Percentiles rank a stretch among this genome's conserved stretches.
Conservation (phyloP, 164 flowering plant genomes). For the Vitis amurensis region DNA sequence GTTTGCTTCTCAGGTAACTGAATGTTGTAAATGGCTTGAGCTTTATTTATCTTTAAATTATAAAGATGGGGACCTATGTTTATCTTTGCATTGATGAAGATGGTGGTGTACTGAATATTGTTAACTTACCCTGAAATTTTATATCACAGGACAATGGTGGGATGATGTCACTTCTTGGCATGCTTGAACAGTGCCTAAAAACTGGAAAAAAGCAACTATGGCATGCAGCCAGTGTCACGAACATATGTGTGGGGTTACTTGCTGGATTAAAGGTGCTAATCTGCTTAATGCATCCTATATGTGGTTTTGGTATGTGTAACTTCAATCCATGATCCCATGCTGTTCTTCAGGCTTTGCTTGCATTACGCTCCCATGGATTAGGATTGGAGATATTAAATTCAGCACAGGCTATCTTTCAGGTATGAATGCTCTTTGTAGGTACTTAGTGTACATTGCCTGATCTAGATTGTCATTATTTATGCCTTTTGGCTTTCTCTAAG, state of each 20-base stretch:
- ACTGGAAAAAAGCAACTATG: slow-evolving; percentile 80
- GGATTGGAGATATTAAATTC: slow-evolving; percentile 57
- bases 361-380: slow-evolving; percentile 67
- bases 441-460: background rate
- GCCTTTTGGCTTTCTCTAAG: background rate
- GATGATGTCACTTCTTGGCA: slow-evolving; percentile 75
- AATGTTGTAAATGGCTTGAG: background rate
- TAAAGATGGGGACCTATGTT: background rate
- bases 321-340: slow-evolving; percentile 6
- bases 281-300: background rate
- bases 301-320: background rate
- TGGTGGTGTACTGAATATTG: slow-evolving; percentile 2
- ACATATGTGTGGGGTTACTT: slow-evolving; percentile 87
- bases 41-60: background rate
- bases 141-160: slow-evolving; percentile 67
- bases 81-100: slow-evolving; percentile 1
- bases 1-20: slow-evolving; percentile 82
- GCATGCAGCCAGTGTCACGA: slow-evolving; percentile 73
- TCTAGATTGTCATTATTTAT: background rate
- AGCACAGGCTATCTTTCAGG: slow-evolving; percentile 83
- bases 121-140: slow-evolving; percentile 5
- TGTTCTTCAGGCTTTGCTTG: slow-evolving; percentile 61
- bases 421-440: slow-evolving; percentile 16
- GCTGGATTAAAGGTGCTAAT: slow-evolving; percentile 82
- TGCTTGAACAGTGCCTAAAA: slow-evolving; percentile 81